A percentile compares a stretch with the other conserved stretches of the same genome.
Conservation (phyloP, 768 basidiomycete genomes). For the Asterophora lycoperdoides region DNA sequence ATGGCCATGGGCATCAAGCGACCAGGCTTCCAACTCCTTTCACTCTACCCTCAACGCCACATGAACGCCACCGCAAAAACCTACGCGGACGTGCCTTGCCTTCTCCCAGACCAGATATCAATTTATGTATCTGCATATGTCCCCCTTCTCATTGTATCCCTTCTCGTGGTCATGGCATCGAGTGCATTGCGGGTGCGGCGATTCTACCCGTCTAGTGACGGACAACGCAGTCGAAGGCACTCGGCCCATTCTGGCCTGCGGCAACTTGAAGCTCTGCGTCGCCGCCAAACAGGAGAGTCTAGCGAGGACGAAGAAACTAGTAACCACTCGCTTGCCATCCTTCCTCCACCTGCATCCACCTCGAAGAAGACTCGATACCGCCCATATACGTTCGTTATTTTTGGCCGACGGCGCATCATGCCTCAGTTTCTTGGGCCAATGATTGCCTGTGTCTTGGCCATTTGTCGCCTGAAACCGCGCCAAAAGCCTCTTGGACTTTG, state of each 20-base stretch:
- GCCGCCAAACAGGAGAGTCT: neutral
- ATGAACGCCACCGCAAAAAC: slow-evolving; percentile 17
- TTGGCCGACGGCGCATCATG: slow-evolving; percentile 4
- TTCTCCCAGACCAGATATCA: slow-evolving; percentile 79
- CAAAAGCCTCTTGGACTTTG: slow-evolving; percentile 17
- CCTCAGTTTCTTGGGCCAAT: neutral
- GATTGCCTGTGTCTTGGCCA: neutral
- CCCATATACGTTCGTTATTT: slow-evolving; percentile 4
- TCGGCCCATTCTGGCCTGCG: slow-evolving; percentile 7
- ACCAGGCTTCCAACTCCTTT: slow-evolving; percentile 89
- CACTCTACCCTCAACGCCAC: slow-evolving; percentile 44
- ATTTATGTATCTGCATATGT: slow-evolving; percentile 75
- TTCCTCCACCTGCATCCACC: slow-evolving; percentile 18
- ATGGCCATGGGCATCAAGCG: slow-evolving; percentile 82
- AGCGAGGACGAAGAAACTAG: slow-evolving; percentile 1
- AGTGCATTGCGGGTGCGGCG: slow-evolving; percentile 19
- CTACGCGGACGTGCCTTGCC: slow-evolving; percentile 60
- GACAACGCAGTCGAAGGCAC: slow-evolving; percentile 5
- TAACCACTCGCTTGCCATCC: slow-evolving; percentile 3
- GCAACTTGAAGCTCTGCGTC: neutral
- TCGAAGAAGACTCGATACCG: neutral
- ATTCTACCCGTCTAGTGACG: slow-evolving; percentile 1
- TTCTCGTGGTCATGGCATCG: slow-evolving; percentile 39
- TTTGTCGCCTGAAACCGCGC: neutral
- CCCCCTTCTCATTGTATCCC: slow-evolving; percentile 59